These are phyloP conservation scores for Tetrahymena borealis DNA, from an alignment of 73 alveolate genomes.

Conservation along the genomic window DNA sequence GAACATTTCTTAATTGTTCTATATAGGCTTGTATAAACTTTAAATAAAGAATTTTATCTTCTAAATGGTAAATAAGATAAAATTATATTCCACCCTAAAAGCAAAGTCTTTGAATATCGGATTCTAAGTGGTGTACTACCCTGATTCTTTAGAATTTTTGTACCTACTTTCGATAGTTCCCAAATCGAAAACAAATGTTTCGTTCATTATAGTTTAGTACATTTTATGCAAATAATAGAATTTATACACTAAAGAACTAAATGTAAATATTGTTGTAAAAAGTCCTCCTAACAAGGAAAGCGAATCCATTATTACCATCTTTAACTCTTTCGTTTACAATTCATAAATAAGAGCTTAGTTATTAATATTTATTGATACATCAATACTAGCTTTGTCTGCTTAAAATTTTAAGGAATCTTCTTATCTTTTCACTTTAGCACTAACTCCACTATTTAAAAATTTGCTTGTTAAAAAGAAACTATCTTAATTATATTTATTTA, in stretches of 20 bases:
- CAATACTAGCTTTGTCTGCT: not conserved
- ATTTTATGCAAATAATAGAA: not conserved
- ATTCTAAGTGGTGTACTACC: not conserved
- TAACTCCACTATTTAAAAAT: not conserved
- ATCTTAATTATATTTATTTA: not conserved
- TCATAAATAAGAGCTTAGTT: not conserved
- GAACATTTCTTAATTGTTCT: not conserved
- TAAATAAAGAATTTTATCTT: not conserved
- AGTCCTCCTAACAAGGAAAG: not conserved
- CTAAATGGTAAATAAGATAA: not conserved
- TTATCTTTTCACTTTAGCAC: not conserved
- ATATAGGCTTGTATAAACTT: not conserved
- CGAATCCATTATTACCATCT: not conserved
- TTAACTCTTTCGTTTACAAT: not conserved
- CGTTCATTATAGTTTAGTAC: not conserved
- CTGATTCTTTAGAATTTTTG: not conserved
- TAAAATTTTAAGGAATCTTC: not conserved
- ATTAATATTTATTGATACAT: not conserved
- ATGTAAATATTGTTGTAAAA: not conserved
- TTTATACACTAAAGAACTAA: not conserved
- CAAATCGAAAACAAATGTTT: not conserved
- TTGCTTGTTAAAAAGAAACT: not conserved
- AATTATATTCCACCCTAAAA: not conserved
- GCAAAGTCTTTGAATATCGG: not conserved
- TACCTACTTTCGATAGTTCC: not conserved